These are phyloP conservation scores for Globisporangium acanthophoron DNA, from an alignment of 352 stramenopile genomes.

Conservation along the genomic window DNA sequence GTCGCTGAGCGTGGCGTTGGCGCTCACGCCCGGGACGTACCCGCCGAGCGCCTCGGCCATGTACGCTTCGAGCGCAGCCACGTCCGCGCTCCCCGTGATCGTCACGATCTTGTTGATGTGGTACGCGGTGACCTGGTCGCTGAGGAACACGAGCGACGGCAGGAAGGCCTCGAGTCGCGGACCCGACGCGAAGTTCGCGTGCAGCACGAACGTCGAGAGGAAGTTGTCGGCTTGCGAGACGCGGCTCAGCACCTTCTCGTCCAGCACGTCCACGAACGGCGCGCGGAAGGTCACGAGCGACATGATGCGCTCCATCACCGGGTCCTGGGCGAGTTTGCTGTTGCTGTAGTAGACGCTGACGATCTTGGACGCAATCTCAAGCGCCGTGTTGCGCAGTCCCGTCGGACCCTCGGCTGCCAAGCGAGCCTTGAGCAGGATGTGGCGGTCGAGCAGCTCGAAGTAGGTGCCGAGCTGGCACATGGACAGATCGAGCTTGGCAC, in stretches of 20 bases:
- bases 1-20: conserved; percentile 10
- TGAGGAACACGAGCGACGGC: conserved; percentile 12
- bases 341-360: not conserved
- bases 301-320: not conserved
- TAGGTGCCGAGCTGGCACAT: too few relatives aligned
- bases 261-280: not conserved
- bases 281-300: not conserved
- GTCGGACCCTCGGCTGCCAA: too few relatives aligned
- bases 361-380: not conserved
- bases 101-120: conserved; percentile 14
- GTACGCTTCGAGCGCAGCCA: not conserved
- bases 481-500: too few relatives aligned
- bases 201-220: not conserved
- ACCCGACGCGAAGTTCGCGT: not conserved
- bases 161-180: conserved; percentile 4
- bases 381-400: too few relatives aligned
- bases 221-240: not conserved
- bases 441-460: too few relatives aligned
- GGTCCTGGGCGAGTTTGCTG: not conserved
- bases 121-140: conserved; percentile 10
- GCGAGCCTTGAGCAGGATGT: too few relatives aligned
- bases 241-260: not conserved
- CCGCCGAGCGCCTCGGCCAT: not conserved
- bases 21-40: not conserved
- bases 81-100: not conserved